Percentiles rank a stretch among this genome's conserved stretches.
phyloP scores from a whole-genome alignment of 2,329 filamentous ascomycete species.

The Fusarium globosum region DNA sequence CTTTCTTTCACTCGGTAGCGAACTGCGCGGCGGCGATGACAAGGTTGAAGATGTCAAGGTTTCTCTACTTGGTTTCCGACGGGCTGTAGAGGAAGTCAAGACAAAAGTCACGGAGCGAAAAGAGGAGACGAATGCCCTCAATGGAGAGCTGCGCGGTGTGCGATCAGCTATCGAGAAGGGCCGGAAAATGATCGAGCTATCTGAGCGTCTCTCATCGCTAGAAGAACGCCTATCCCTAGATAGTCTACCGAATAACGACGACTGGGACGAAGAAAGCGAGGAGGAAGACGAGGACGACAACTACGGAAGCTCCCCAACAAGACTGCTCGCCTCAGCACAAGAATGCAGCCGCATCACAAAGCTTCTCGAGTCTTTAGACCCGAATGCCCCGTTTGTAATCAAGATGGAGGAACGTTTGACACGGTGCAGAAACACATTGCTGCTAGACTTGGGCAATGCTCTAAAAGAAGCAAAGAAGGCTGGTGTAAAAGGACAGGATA shows the following conservation, averaged over 20 bases:
- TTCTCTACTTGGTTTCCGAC: constrained; percentile 83
- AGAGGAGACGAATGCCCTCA: constrained; percentile 69
- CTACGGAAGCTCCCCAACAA: constrained; percentile 60
- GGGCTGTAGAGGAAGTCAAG: constrained; percentile 82
- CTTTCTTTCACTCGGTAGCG: constrained; percentile 84
- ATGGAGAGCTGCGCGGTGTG: constrained; percentile 75
- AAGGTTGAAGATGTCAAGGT: constrained; percentile 91
- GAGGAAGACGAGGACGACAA: constrained; percentile 54
- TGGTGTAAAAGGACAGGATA: constrained; percentile 55
- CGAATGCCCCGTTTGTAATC: constrained; percentile 61
- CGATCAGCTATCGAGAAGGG: constrained; percentile 71
- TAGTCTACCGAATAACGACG: constrained; percentile 45
- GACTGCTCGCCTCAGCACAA: constrained; percentile 57
- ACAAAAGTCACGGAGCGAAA: constrained; percentile 72
- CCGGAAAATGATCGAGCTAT: constrained; percentile 73
- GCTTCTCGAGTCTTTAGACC: constrained; percentile 58
- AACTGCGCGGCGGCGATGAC: constrained; percentile 88
- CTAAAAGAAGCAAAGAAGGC: constrained; percentile 58
- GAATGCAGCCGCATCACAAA: constrained; percentile 58
- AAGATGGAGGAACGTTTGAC: constrained; percentile 64
- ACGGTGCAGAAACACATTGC: constrained; percentile 66
- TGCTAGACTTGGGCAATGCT: constrained; percentile 66
- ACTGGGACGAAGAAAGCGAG: constrained; percentile 54
- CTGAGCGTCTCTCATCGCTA: constrained; percentile 70
- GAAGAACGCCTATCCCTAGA: constrained; percentile 72